Evolutionary conservation across 441 rosid genomes (phyloP).

Genomic region (Kokia cookei): DNA sequence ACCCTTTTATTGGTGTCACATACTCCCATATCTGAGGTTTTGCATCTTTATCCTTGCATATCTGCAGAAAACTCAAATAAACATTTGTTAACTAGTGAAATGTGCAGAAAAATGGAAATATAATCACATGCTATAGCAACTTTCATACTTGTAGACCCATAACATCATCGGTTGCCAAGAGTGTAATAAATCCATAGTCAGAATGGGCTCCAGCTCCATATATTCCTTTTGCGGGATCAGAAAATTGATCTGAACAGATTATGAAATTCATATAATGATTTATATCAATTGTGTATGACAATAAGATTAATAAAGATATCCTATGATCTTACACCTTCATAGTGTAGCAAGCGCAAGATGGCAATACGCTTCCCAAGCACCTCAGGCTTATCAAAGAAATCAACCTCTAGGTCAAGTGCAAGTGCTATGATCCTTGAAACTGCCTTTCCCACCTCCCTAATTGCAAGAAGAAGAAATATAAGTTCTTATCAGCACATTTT

Average conservation of each 20-base stretch:
- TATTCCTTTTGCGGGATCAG: constrained; percentile 72
- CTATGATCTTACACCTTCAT: constrained; percentile 42
- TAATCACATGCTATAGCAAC: neutral
- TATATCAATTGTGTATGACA: neutral
- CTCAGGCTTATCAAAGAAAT: constrained; percentile 70
- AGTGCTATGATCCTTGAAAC: constrained; percentile 76
- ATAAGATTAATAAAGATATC: neutral
- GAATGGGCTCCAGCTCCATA: constrained; percentile 94
- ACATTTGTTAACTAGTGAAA: neutral
- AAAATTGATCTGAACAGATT: constrained; percentile 29
- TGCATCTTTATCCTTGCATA: constrained; percentile 71
- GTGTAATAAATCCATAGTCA: constrained; percentile 79
- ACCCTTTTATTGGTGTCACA: constrained; percentile 73
- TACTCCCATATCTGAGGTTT: constrained; percentile 76
- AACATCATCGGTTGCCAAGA: constrained; percentile 76
- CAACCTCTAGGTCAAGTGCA: constrained; percentile 66
- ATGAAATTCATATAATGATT: neutral
- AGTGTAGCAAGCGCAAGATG: constrained; percentile 57
- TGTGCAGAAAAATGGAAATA: neutral
- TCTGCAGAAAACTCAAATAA: constrained; percentile 31
- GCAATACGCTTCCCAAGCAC: constrained; percentile 85
- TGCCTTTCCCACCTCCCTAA: constrained; percentile 57
- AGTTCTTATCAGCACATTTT: neutral
- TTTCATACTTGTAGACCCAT: constrained; percentile 69
- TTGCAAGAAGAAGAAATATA: neutral